Evolutionary conservation across 1,284 basidiomycete species (phyloP).

Genomic region (Cryptococcus hybrid): DNA sequence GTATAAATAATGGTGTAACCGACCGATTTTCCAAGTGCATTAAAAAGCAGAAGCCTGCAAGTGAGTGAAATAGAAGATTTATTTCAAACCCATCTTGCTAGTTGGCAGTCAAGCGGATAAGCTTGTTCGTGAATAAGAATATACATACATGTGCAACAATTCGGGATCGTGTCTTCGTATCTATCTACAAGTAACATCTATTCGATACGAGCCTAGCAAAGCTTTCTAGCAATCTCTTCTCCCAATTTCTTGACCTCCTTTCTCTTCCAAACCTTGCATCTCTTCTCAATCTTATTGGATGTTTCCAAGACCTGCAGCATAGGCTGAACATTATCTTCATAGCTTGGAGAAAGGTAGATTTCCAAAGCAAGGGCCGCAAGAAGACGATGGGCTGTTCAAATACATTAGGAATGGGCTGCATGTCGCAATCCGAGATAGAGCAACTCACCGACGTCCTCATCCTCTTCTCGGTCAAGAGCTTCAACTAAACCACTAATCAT

Average conservation of each 20-base stretch:
- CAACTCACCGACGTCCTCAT: conserved; percentile 73
- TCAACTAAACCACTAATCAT: conserved; percentile 73
- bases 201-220: conserved; percentile 17
- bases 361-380: conserved; percentile 70
- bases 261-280: conserved; percentile 57
- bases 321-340: conserved; percentile 60
- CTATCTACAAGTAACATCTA: too few species aligned
- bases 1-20: too few species aligned
- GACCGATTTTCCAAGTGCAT: too few species aligned
- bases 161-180: too few species aligned
- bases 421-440: background rate
- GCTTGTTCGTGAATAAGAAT: too few species aligned
- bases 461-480: conserved; percentile 65
- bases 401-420: background rate
- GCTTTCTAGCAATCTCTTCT: conserved; percentile 59
- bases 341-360: conserved; percentile 60
- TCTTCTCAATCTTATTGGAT: conserved; percentile 55
- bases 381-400: conserved; percentile 66
- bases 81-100: too few species aligned
- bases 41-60: too few species aligned
- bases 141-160: too few species aligned
- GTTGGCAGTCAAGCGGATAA: too few species aligned
- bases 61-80: too few species aligned
- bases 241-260: conserved; percentile 61
- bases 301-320: conserved; percentile 71